Base-by-base conservation (phyloP, 345 rosid species). In the Sonneratia caseolaris region DNA sequence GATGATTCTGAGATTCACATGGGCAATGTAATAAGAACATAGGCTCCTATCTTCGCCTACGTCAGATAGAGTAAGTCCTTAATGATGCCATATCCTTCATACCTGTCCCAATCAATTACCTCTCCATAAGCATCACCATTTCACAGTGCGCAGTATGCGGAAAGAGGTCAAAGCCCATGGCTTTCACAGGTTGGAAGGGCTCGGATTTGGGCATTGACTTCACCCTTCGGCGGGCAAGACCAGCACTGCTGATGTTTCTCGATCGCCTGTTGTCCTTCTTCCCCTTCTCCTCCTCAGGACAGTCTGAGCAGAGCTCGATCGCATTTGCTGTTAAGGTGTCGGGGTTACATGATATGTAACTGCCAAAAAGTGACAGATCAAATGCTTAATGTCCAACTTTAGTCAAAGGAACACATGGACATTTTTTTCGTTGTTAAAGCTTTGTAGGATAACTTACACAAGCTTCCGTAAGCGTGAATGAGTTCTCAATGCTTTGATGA, bases 331-430 rank as follows among this genome's bases (percentile, higher is more conserved):
- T 85, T 66, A 95, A 80, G 74, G 91, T 92, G 78, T 95, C 97
- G 3, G 97, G 99, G 82, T 95, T 95, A 83, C 97, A 95, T 4
- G 97, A 95, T 77, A 95, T 95, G 79, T 92, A 95, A 70, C 97
- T 94, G 75, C 69, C 65, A 7, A 37, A 37, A 65, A 19, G 61
- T 8, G 15, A 62, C 19, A 22, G 18, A 14, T 5, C 24, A 21
- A 32, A 47, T 3, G 49, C 53, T 65, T 51, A 72, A 18, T 40
- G 24, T 64, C 47, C 42, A 13, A 9, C 64, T 45, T 55, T 12
- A 27, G 56, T 24, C 16, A 65, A 27, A 4, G 36, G 51, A 7
- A 64, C 22, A 49, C 35, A 32, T 59, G 14, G 22, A 32, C 15
- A 7, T 64, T 48, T 27, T 18, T 2, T 21, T 22, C 4, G 24